Percentiles rank a stretch among this genome's conserved stretches.
Conservation (phyloP, 805 yeast genomes). For the Barnettozyma wickerhamii region DNA sequence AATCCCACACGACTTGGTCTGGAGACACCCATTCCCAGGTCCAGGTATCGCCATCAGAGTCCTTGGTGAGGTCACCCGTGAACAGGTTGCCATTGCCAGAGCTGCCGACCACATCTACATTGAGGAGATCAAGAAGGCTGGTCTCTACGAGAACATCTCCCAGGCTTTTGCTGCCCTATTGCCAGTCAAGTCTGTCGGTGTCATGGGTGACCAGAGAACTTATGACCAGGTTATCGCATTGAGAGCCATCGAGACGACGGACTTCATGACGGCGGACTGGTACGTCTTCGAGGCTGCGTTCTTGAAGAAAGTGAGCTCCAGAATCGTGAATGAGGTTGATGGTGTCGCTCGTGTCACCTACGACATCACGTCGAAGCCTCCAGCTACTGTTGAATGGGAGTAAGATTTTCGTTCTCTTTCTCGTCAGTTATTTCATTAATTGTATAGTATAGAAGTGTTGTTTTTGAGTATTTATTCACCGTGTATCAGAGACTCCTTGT, state of each 20-base stretch:
- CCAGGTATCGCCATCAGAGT: conserved; percentile 99
- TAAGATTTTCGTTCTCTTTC: no score
- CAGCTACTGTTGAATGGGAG: conserved; percentile 99
- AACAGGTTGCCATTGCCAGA: conserved; percentile 93
- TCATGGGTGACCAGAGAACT: conserved; percentile 99
- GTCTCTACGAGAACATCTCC: conserved; percentile 86
- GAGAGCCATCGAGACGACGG: conserved; percentile 96
- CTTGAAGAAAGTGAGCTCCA: conserved; percentile 87
- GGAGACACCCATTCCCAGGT: conserved; percentile 99
- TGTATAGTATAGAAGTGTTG: no score
- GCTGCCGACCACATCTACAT: conserved; percentile 95
- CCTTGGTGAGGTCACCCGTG: conserved; percentile 91
- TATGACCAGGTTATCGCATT: conserved; percentile 99
- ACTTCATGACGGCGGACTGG: conserved; percentile 99
- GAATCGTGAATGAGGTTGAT: conserved; percentile 97
- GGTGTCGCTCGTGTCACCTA: conserved; percentile 99
- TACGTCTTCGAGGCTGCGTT: conserved; percentile 86
- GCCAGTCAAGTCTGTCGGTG: conserved; percentile 99
- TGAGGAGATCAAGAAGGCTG: conserved; percentile 92
- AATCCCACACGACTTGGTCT: conserved; percentile 92
- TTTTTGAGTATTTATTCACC: conserved; percentile 5
- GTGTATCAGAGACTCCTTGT: conserved; percentile 16
- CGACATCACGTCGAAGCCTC: conserved; percentile 98
- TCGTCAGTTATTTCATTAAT: no score
- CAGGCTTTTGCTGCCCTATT: conserved; percentile 97